Conservation (phyloP, 768 basidiomycete species). For the Naganishia friedmannii region DNA sequence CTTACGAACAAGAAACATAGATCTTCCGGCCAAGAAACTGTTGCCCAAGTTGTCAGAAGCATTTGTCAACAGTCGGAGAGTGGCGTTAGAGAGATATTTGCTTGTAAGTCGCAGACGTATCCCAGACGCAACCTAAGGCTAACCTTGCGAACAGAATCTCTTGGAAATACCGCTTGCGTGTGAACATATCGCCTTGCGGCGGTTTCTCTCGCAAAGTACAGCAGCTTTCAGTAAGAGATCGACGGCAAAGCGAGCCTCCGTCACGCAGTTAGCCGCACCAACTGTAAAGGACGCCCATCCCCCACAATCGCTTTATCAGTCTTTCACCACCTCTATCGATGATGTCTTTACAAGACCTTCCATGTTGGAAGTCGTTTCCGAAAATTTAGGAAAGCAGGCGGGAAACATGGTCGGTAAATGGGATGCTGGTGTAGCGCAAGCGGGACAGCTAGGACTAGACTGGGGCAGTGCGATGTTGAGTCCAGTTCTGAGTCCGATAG, state of each 20-base stretch:
- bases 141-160: conserved; percentile 58
- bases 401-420: conserved; percentile 30
- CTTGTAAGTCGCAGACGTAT: not conserved
- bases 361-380: conserved; percentile 92
- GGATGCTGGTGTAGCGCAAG: conserved; percentile 73
- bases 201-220: conserved; percentile 67
- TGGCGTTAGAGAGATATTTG: conserved; percentile 80
- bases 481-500: conserved; percentile 14
- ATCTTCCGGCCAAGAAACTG: conserved; percentile 90
- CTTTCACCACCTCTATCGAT: conserved; percentile 90
- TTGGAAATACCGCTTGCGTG: conserved; percentile 72
- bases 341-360: conserved; percentile 96
- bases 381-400: conserved; percentile 81
- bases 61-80: conserved; percentile 77
- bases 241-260: not conserved
- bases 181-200: conserved; percentile 57
- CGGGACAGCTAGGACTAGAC: conserved; percentile 68
- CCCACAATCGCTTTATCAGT: conserved; percentile 82
- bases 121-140: not conserved
- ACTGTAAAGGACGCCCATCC: conserved; percentile 54
- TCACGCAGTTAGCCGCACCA: conserved; percentile 57
- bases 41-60: conserved; percentile 81
- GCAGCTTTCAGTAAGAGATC: conserved; percentile 29
- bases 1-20: conserved; percentile 61
- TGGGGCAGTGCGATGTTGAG: conserved; percentile 22